Evolutionary conservation across 164 flowering plant genomes (phyloP), one percentile per base, ranked within the genome.

Genomic region (Liquidambar formosana): DNA sequence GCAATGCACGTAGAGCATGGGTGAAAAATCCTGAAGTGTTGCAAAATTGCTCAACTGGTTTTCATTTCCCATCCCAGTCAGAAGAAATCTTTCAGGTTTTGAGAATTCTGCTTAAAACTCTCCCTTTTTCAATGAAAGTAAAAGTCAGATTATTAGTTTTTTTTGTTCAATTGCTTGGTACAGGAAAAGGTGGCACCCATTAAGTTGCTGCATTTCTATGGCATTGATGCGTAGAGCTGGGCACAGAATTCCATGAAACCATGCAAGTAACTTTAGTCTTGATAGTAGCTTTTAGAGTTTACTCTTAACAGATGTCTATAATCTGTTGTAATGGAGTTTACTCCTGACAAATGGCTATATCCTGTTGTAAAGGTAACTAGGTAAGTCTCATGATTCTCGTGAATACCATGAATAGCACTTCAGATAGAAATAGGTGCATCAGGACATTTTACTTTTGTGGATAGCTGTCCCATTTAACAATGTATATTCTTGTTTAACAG

Each of bases 31-130:
- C 98, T 19, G 97, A 93, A 70, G 56, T 65, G 56, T 61, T 90
- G 82, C 73, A 75, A 67, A 84, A 90, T 63, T 89, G 98, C 82
- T 96, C 97, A 16, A 84, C 77, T 1, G 99, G 99, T n/a, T 89
- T 96, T 64, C 69, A 64, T 65, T 89, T 89, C 71, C 87, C 88
- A 69, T 68, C 51, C 9, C 63, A 69, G 59, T 70, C 81, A 22
- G 85, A 79, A 27, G 91, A 85, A 66, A 22, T 57, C 19, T 49
- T 53, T 70, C 75, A 89, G 97, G 99, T 91, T 68, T 45, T 28
- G 10, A 57, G 13, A 47, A 51, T 27, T 67, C 58, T 73, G 44
- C 18, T 56, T 60, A 9, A 8, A 1, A 13, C 2, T 45, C 44
- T 41, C 43, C 13, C n/a, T n/a, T 23, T 4, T 27, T n/a, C 18